Conservation (phyloP, 345 rosid species). For the Salix dunnii region DNA sequence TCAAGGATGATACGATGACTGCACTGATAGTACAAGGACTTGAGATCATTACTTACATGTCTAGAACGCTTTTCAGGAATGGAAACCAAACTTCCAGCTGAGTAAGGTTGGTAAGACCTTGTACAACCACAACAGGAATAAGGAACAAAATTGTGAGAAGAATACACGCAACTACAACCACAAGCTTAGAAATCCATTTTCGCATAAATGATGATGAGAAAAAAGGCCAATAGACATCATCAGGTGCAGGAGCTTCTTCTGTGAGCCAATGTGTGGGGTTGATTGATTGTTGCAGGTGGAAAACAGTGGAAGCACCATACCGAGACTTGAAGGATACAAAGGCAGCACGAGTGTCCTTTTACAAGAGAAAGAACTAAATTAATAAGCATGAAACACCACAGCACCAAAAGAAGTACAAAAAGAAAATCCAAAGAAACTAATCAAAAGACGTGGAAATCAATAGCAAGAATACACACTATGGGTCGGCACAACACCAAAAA, state of each 20-base stretch:
- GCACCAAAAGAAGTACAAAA: not conserved
- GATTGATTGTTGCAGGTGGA: conserved; percentile 66
- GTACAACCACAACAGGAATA: conserved; percentile 83
- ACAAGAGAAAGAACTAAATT: conserved; percentile 21
- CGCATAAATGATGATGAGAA: conserved; percentile 79
- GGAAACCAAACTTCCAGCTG: conserved; percentile 81
- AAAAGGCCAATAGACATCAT: conserved; percentile 94
- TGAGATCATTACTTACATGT: conserved; percentile 49
- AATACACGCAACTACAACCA: conserved; percentile 62
- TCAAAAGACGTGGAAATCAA: not conserved
- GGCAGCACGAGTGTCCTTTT: conserved; percentile 86
- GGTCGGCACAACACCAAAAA: not conserved
- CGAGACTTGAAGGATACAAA: conserved; percentile 93
- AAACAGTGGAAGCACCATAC: conserved; percentile 76
- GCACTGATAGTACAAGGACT: not conserved
- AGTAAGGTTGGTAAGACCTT: conserved; percentile 85
- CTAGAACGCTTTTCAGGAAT: conserved; percentile 64
- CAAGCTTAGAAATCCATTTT: conserved; percentile 75
- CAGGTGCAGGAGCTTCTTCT: conserved; percentile 86
- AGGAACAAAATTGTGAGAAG: conserved; percentile 79
- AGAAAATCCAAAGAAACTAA: not conserved
- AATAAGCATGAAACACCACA: conserved; percentile 3
- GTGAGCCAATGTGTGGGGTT: conserved; percentile 85
- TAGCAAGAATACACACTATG: not conserved
- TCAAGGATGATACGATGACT: not conserved